Evolutionary conservation across 805 yeast genomes (phyloP).

Genomic region (Tetrapisispora namnaoensis): DNA sequence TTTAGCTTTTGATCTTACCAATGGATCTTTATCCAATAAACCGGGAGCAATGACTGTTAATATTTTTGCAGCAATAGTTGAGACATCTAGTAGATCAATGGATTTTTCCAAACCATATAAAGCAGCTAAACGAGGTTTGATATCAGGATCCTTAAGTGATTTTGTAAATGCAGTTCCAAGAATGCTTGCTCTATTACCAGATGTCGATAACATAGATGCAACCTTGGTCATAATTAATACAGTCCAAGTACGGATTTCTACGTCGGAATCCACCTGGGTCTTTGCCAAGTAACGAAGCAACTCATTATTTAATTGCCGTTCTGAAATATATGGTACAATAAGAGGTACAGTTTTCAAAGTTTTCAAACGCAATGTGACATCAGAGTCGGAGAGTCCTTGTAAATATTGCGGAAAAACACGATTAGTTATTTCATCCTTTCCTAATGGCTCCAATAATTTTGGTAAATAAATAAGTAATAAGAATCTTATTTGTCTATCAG

Average conservation of each 20-base stretch:
- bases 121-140: constrained; percentile 68
- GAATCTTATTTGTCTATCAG: constrained; percentile 72
- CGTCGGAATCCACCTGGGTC: constrained; percentile 26
- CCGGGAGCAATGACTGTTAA: constrained; percentile 81
- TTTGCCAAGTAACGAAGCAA: constrained; percentile 68
- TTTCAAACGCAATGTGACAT: constrained; percentile 67
- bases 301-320: constrained; percentile 80
- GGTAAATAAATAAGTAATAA: constrained; percentile 59
- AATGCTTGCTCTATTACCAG: constrained; percentile 48
- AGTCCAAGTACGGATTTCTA: constrained; percentile 26
- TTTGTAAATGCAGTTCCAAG: constrained; percentile 80
- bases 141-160: constrained; percentile 69
- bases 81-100: constrained; percentile 57
- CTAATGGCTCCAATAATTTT: constrained; percentile 38
- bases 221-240: constrained; percentile 20
- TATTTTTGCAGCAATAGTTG: constrained; percentile 68
- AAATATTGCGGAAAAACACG: constrained; percentile 57
- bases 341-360: constrained; percentile 50
- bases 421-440: constrained; percentile 54
- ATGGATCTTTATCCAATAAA: constrained; percentile 60
- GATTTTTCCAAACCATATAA: constrained; percentile 61
- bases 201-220: constrained; percentile 21
- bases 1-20: constrained; percentile 66
- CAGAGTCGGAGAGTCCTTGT: constrained; percentile 83
- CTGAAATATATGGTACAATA: constrained; percentile 56